Evolutionary conservation across 2,329 filamentous ascomycete species (phyloP).

Genomic region (Talaromyces funiculosus): DNA sequence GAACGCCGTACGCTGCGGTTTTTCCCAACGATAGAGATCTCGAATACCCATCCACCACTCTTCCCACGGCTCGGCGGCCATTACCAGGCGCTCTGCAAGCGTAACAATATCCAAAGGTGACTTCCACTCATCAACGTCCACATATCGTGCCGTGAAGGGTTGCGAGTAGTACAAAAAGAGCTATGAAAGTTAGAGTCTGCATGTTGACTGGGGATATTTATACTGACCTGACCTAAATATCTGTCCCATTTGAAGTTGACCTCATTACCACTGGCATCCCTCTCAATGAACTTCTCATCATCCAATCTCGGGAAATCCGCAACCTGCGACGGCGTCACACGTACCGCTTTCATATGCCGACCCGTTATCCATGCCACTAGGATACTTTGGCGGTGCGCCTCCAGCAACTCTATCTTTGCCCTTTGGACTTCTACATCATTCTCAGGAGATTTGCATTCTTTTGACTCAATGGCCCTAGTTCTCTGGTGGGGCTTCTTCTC

Average conservation of each 20-base stretch:
- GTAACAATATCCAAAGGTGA: slow-evolving; percentile 32
- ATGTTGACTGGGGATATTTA: too few relatives aligned
- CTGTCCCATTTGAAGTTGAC: slow-evolving; percentile 27
- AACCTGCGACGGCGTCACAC: slow-evolving; percentile 27
- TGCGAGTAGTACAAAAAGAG: slow-evolving; percentile 29
- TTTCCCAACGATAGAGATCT: slow-evolving; percentile 36
- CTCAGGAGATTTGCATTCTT: neutral
- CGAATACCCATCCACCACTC: slow-evolving; percentile 33
- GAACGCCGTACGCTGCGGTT: slow-evolving; percentile 28
- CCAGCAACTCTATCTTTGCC: slow-evolving; percentile 24
- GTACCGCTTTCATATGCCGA: slow-evolving; percentile 34
- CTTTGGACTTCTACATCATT: slow-evolving; percentile 1
- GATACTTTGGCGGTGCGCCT: slow-evolving; percentile 31
- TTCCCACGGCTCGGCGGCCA: slow-evolving; percentile 39
- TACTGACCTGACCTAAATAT: slow-evolving; percentile 28
- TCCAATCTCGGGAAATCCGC: slow-evolving; percentile 19
- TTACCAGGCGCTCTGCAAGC: slow-evolving; percentile 33
- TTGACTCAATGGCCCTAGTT: neutral
- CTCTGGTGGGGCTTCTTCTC: neutral
- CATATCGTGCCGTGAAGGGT: slow-evolving; percentile 28
- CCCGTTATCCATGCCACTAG: slow-evolving; percentile 35
- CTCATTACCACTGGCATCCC: slow-evolving; percentile 18
- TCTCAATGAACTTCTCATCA: slow-evolving; percentile 24
- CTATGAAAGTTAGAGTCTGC: slow-evolving; percentile 14
- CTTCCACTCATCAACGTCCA: slow-evolving; percentile 30